phyloP scores from a whole-genome alignment of 495 filamentous ascomycete genomes.

The Podospora fimiseda region DNA sequence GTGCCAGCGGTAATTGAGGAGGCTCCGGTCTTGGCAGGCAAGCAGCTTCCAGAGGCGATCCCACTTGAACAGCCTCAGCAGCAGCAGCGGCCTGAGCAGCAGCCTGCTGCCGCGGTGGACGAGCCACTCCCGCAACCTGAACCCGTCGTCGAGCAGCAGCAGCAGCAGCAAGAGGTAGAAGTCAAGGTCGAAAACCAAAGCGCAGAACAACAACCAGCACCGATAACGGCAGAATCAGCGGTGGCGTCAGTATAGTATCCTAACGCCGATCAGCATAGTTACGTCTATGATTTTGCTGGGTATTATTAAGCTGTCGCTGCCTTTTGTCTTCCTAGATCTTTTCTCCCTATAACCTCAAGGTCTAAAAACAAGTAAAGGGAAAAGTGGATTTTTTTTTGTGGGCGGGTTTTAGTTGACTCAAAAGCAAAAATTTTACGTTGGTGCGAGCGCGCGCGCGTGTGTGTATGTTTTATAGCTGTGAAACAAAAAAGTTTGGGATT shows the following conservation, averaged over 20 bases:
- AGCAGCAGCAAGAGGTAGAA: no score
- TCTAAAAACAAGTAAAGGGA: no score
- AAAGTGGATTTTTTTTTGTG: no score
- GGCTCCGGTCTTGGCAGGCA: neutral
- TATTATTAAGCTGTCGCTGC: neutral
- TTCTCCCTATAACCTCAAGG: no score
- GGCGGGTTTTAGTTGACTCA: no score
- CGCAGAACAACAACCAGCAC: neutral
- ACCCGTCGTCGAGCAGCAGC: neutral
- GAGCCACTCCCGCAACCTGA: neutral
- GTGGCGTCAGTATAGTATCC: neutral
- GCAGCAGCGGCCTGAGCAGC: neutral
- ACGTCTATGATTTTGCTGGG: neutral
- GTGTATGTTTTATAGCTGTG: no score
- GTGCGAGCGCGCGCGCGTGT: no score
- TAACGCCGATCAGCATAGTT: no score
- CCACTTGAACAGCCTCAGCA: conserved; percentile 1
- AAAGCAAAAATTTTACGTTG: no score
- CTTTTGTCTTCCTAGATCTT: neutral
- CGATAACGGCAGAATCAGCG: neutral
- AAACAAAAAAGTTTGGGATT: no score
- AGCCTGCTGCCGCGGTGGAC: neutral
- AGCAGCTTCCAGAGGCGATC: neutral
- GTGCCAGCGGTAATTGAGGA: neutral
- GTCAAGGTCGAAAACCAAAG: neutral